These are phyloP conservation scores for Komagataella mondaviorum DNA, from an alignment of 805 yeast genomes.

Conservation along the genomic window DNA sequence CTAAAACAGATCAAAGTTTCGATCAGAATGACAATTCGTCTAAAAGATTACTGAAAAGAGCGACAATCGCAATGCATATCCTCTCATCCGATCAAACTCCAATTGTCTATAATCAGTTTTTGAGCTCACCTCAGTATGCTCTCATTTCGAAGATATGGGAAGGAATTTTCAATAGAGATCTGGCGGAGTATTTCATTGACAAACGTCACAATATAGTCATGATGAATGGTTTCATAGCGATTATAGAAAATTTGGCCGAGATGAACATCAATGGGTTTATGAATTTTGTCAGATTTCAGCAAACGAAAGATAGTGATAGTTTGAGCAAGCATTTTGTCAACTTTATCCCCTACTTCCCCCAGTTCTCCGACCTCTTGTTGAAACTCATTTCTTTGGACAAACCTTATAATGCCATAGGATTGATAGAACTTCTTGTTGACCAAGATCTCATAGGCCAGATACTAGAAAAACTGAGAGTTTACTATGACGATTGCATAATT, in stretches of 20 bases:
- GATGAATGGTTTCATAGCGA: constrained; percentile 50
- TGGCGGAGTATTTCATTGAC: constrained; percentile 1
- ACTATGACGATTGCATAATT: constrained; percentile 22
- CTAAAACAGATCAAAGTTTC: neutral
- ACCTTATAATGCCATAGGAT: constrained; percentile 76
- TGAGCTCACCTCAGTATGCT: neutral
- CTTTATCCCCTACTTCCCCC: constrained; percentile 73
- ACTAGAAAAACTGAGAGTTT: constrained; percentile 48
- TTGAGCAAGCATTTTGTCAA: constrained; percentile 64
- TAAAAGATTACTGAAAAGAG: neutral
- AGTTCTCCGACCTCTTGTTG: constrained; percentile 77
- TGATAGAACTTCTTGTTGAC: constrained; percentile 57
- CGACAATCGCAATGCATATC: neutral
- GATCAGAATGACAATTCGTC: neutral
- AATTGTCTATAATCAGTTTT: neutral
- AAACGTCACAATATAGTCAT: constrained; percentile 15
- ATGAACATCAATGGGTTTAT: constrained; percentile 67
- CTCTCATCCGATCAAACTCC: neutral
- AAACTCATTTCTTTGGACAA: constrained; percentile 86
- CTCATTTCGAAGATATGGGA: neutral
- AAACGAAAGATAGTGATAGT: constrained; percentile 25
- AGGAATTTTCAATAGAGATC: neutral
- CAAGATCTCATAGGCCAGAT: constrained; percentile 57
- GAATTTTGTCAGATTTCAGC: constrained; percentile 46
- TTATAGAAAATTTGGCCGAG: constrained; percentile 73